Evolutionary conservation across 805 yeast species (phyloP).

Genomic region (Ogataea corticis): DNA sequence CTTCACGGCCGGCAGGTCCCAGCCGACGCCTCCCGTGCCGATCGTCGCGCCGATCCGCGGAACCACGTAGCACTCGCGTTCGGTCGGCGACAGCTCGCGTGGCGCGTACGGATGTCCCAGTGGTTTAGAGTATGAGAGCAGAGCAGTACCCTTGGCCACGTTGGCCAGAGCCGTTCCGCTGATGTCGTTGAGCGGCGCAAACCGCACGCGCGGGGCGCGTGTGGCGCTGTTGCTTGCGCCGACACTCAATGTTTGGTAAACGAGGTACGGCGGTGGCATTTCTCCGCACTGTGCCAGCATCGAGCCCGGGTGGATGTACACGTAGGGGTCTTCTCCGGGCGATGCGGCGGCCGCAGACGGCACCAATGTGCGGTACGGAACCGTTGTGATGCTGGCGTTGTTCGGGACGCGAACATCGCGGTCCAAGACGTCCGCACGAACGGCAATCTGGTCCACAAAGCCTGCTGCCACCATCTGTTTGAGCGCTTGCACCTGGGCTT

Average conservation of each 20-base stretch:
- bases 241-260: conserved; percentile 66
- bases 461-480: conserved; percentile 95
- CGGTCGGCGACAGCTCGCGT: conserved; percentile 59
- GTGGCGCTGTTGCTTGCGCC: conserved; percentile 49
- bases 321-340: conserved; percentile 50
- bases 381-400: conserved; percentile 52
- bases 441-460: conserved; percentile 85
- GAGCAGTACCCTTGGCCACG: conserved; percentile 68
- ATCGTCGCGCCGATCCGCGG: conserved; percentile 86
- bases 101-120: conserved; percentile 89
- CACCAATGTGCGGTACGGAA: conserved; percentile 66
- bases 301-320: conserved; percentile 81
- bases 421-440: conserved; percentile 74
- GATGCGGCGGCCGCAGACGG: conserved; percentile 38
- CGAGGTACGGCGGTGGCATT: conserved; percentile 76
- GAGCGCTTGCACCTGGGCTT: conserved; percentile 68
- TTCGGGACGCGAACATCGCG: conserved; percentile 62
- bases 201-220: conserved; percentile 49
- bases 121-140: conserved; percentile 87
- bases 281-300: conserved; percentile 60
- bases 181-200: conserved; percentile 77
- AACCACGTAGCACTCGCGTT: conserved; percentile 84
- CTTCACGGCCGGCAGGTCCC: conserved; percentile 85
- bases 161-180: conserved; percentile 74
- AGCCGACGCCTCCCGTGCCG: conserved; percentile 84